Base-by-base conservation (phyloP, 441 rosid species). In the Kokia cookei region DNA sequence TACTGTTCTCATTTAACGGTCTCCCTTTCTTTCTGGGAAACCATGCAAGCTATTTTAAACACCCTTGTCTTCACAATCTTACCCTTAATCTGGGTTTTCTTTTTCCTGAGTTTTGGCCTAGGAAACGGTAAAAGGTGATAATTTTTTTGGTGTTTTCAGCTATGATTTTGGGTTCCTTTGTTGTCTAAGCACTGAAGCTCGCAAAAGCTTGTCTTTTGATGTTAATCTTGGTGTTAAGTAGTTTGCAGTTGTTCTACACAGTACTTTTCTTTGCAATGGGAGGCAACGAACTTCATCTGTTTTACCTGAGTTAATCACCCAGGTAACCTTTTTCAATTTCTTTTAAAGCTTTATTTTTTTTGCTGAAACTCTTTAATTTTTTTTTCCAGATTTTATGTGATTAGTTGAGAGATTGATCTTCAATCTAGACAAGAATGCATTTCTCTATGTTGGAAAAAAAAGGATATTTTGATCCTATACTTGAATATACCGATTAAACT, bases 1-100 rank as follows among this genome's bases (percentile, higher is more conserved):
- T 29, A 65, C 82, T 83, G 68, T 80, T 80, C 74, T 63, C 32
- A 65, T 50, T 47, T 81, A 84, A 84, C 88, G 73, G 84, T 10
- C 3, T 13, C 50, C 50, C 14, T 45, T 11, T 6, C 37, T 32
- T 32, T 32, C 37, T 32, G 10, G 29, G 26, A 53, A 10, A 27
- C 12, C 62, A 53, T 69, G 62, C 62, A 53, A 54, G 63, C 63
- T 54, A 54, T 3, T 45, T 22, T 24, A 22, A 55, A 55, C 4
- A 22, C 29, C 60, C 24, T 53, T 17, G 10, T 17, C 2, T 17
- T 22, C n/a, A 32, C 11, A 7, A n/a, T 17, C 47, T 35, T 5
- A 5, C 35, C n/a, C 61, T 14, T 6, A 17, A 5, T 48, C 53
- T 48, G 53, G 17, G 15, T 14, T 51, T 51, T 51, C 8, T 15